Conservation (phyloP, 2,329 filamentous ascomycete genomes). For the Arthrobotrys iridis region DNA sequence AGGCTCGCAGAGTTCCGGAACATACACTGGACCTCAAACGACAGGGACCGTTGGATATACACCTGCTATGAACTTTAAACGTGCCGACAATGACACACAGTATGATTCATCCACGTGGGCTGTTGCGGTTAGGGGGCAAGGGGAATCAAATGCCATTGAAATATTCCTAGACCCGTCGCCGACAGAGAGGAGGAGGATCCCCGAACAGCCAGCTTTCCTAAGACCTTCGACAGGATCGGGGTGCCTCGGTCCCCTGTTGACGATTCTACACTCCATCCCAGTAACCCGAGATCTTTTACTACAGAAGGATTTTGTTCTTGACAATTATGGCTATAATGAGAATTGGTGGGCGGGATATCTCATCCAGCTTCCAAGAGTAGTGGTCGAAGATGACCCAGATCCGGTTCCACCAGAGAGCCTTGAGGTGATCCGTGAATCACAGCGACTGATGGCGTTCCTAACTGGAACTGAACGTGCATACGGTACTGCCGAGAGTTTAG, state of each 20-base stretch:
- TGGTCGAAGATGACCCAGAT: conserved; percentile 52
- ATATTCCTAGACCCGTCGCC: conserved; percentile 57
- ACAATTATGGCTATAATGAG: conserved; percentile 57
- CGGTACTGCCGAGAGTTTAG: conserved; percentile 56
- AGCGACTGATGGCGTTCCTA: conserved; percentile 58
- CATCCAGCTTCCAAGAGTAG: conserved; percentile 56
- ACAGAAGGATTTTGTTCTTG: conserved; percentile 40
- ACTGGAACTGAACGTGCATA: conserved; percentile 57
- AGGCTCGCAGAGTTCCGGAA: conserved; percentile 50
- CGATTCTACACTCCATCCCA: conserved; percentile 58
- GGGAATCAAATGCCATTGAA: conserved; percentile 54
- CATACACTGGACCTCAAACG: conserved; percentile 55
- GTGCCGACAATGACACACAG: conserved; percentile 53
- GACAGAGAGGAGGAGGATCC: conserved; percentile 54
- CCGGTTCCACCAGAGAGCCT: conserved; percentile 47
- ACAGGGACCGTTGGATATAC: conserved; percentile 56
- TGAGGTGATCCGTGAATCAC: conserved; percentile 55
- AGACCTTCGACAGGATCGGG: conserved; percentile 54
- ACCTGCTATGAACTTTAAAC: conserved; percentile 55
- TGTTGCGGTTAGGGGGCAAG: conserved; percentile 50
- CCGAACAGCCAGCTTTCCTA: conserved; percentile 57
- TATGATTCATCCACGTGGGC: conserved; percentile 57
- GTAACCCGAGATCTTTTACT: conserved; percentile 55
- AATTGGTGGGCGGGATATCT: conserved; percentile 58
- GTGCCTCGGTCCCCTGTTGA: conserved; percentile 55